A percentile compares a stretch with the other conserved stretches of the same genome.
These are phyloP conservation scores for Penicillium concentricum DNA, from an alignment of 2,329 filamentous ascomycete species.

Conservation along the genomic window DNA sequence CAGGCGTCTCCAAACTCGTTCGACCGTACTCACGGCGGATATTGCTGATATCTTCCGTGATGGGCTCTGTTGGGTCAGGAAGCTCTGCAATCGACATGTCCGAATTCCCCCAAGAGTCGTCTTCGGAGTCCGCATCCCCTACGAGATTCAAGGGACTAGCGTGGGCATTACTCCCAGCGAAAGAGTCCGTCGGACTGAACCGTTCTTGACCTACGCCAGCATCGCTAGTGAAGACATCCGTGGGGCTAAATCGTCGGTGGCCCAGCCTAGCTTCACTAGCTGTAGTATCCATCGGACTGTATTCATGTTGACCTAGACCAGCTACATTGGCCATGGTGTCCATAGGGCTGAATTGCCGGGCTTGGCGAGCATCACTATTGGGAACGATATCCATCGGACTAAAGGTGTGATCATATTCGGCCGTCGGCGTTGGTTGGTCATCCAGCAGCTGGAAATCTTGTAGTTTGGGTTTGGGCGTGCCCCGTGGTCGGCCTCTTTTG, in stretches of 20 bases:
- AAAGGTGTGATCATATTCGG: conserved; percentile 8
- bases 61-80: conserved; percentile 17
- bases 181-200: conserved; percentile 15
- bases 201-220: conserved; percentile 13
- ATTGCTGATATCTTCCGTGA: conserved; percentile 9
- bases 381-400: conserved; percentile 29
- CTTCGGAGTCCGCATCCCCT: conserved; percentile 16
- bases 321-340: conserved; percentile 8
- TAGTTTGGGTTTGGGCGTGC: conserved; percentile 20
- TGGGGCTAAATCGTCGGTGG: neutral
- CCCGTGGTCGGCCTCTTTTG: conserved; percentile 38
- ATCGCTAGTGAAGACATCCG: neutral
- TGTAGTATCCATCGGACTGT: conserved; percentile 11
- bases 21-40: conserved; percentile 21
- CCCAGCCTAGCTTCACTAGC: conserved; percentile 6
- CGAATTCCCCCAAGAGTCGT: conserved; percentile 24
- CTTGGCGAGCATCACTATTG: conserved; percentile 24
- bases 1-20: conserved; percentile 31
- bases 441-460: conserved; percentile 18
- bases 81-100: conserved; percentile 24
- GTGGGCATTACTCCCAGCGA: conserved; percentile 18
- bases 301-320: conserved; percentile 12
- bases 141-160: conserved; percentile 19
- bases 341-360: conserved; percentile 16
- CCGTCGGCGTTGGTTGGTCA: conserved; percentile 16